A percentile compares a stretch with the other conserved stretches of the same genome.
phyloP scores from a whole-genome alignment of 225 moss, liverwort and hornwort species.

The Polytrichum commune region DNA sequence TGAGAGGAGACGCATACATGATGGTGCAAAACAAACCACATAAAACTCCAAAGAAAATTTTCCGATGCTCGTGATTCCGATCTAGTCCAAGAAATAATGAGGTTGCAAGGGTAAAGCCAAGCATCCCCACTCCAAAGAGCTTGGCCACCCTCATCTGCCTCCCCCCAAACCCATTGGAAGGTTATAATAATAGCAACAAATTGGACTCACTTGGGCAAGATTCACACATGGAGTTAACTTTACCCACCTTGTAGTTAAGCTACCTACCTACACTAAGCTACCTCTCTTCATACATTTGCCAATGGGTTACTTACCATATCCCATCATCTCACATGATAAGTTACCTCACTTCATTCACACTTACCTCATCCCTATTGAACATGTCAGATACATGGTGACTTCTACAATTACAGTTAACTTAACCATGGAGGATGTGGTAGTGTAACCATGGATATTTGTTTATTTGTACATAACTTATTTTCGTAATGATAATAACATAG shows the following conservation, averaged over 20 bases:
- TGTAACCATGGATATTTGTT: too few relatives aligned
- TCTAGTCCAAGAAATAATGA: conserved; percentile 38
- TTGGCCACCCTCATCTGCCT: conserved; percentile 30
- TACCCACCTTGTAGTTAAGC: too few relatives aligned
- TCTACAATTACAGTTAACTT: too few relatives aligned
- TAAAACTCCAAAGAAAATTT: conserved; percentile 24
- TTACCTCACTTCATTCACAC: neutral
- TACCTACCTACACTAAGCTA: too few relatives aligned
- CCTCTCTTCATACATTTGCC: too few relatives aligned
- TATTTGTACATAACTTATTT: too few relatives aligned
- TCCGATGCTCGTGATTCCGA: conserved; percentile 6
- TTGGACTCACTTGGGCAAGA: neutral
- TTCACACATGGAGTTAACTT: too few relatives aligned
- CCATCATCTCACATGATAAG: too few relatives aligned
- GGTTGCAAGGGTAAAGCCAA: conserved; percentile 20
- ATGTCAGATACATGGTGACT: too few relatives aligned
- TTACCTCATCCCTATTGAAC: too few relatives aligned
- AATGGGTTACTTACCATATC: neutral
- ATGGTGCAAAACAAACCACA: neutral
- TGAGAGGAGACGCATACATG: conserved; percentile 57
- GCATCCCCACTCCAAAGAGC: conserved; percentile 14
- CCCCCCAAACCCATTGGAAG: neutral
- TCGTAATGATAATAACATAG: too few relatives aligned
- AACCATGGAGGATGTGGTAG: too few relatives aligned
- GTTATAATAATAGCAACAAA: neutral